Conservation (phyloP, 768 basidiomycete genomes). For the Podaxis sp. region DNA sequence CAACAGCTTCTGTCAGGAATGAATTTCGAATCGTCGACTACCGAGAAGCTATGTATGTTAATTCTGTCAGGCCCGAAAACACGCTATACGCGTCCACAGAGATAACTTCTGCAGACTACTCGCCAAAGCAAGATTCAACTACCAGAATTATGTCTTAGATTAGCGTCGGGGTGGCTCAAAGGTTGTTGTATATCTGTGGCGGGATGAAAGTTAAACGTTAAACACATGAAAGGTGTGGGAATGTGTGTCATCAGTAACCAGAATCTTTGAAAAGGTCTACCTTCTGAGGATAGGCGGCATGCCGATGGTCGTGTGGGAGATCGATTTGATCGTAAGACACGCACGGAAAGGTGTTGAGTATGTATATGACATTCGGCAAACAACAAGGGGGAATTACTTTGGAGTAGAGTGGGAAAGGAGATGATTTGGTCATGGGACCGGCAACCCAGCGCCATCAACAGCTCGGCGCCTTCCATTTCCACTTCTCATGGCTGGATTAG, state of each 20-base stretch:
- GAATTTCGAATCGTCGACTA: too few species aligned
- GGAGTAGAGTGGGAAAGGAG: neutral
- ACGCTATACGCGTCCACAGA: too few species aligned
- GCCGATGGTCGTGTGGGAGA: neutral
- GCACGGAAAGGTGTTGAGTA: neutral
- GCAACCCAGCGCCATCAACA: neutral
- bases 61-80: too few species aligned
- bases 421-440: neutral
- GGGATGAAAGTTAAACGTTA: too few species aligned
- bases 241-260: neutral
- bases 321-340: neutral
- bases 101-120: too few species aligned
- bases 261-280: neutral
- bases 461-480: neutral
- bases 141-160: too few species aligned
- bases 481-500: neutral
- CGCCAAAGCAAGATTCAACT: too few species aligned
- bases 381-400: neutral
- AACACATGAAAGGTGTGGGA: neutral
- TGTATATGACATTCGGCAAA: neutral
- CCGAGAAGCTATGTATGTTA: too few species aligned
- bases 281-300: neutral
- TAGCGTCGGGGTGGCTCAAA: too few species aligned
- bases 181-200: too few species aligned
- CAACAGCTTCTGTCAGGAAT: too few species aligned